Evolutionary conservation across 768 basidiomycete species (phyloP).

Genomic region (Porphyrellus cyaneotinctus): DNA sequence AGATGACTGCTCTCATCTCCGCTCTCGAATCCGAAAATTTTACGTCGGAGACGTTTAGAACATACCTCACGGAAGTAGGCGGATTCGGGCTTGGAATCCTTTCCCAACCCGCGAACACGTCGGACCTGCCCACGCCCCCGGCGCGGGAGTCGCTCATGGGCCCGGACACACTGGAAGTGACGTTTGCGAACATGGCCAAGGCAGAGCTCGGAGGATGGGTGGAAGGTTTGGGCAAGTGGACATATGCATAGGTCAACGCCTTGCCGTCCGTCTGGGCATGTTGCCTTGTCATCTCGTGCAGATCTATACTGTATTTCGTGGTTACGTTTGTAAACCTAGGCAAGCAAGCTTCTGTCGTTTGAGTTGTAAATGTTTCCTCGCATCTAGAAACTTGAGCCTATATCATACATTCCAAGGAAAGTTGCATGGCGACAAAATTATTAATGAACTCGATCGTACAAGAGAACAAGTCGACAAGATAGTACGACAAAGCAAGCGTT

Average conservation of each 20-base stretch:
- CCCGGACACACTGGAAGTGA: constrained; percentile 12
- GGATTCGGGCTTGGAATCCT: constrained; percentile 90
- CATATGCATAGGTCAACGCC: constrained; percentile 31
- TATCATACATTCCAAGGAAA: constrained; percentile 11
- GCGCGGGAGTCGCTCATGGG: background rate
- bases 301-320: constrained; percentile 7
- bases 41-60: constrained; percentile 35
- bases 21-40: constrained; percentile 40
- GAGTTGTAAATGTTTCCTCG: too few relatives aligned
- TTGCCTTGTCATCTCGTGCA: background rate
- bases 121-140: constrained; percentile 28
- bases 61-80: constrained; percentile 88
- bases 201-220: constrained; percentile 36
- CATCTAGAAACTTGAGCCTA: background rate
- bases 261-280: background rate
- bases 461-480: background rate
- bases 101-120: constrained; percentile 41
- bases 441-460: background rate
- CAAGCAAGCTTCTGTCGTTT: background rate
- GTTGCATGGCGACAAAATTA: background rate
- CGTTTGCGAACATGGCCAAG: constrained; percentile 27
- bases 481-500: constrained; percentile 7
- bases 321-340: background rate
- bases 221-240: constrained; percentile 35
- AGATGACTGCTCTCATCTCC: constrained; percentile 54